Conservation (phyloP, 495 filamentous ascomycete species). For the Beverwykella pulmonaria region DNA sequence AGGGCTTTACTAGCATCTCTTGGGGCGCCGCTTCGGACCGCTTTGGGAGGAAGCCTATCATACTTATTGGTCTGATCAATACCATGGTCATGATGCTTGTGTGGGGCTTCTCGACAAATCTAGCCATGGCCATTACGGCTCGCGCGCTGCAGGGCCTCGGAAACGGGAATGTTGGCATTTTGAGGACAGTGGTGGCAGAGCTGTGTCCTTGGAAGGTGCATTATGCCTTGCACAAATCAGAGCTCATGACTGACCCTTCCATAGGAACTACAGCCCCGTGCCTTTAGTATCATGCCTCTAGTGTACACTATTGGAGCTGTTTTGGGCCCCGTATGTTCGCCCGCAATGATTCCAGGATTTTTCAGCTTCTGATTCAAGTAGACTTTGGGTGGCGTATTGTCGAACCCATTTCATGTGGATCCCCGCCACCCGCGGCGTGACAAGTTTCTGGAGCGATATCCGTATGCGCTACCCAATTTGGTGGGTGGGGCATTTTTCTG, state of each 20-base stretch:
- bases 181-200: slow-evolving; percentile 71
- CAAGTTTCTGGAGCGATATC: slow-evolving; percentile 69
- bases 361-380: neutral
- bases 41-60: slow-evolving; percentile 73
- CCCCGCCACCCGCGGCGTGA: slow-evolving; percentile 68
- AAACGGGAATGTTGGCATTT: slow-evolving; percentile 71
- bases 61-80: slow-evolving; percentile 67
- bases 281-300: slow-evolving; percentile 83
- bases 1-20: slow-evolving; percentile 70
- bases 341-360: neutral
- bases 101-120: slow-evolving; percentile 75
- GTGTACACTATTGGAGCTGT: slow-evolving; percentile 78
- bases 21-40: slow-evolving; percentile 80
- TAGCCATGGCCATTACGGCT: slow-evolving; percentile 70
- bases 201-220: slow-evolving; percentile 71
- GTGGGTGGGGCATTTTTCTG: slow-evolving; percentile 71
- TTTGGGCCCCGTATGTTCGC: slow-evolving; percentile 66
- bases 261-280: slow-evolving; percentile 74
- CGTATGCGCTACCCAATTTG: slow-evolving; percentile 82
- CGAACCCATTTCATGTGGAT: slow-evolving; percentile 71
- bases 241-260: neutral
- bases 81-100: slow-evolving; percentile 73
- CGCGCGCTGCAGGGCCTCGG: slow-evolving; percentile 68
- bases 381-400: slow-evolving; percentile 79
- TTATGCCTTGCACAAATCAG: neutral